These are phyloP conservation scores for Prinsepia uniflora DNA, from an alignment of 306 rosid genomes.

Conservation along the genomic window DNA sequence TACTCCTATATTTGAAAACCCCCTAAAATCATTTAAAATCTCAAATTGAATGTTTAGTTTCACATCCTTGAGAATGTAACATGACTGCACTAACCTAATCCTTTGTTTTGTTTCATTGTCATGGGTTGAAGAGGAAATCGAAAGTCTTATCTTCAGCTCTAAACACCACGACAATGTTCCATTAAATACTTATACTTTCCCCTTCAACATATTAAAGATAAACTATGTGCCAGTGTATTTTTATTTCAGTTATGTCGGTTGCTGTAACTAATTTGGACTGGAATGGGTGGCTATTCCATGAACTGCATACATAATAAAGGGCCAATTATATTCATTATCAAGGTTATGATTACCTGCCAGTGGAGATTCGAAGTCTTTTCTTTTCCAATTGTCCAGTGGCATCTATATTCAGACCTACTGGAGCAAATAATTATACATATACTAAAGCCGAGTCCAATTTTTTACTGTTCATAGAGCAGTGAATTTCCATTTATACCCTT, in stretches of 20 bases:
- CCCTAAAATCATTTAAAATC: too few species aligned
- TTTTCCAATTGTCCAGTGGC: conserved; percentile 79
- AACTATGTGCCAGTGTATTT: conserved; percentile 21
- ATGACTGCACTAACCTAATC: not conserved
- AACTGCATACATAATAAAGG: conserved; percentile 72
- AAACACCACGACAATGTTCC: not conserved
- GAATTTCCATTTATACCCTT: too few species aligned
- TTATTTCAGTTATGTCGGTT: conserved; percentile 21
- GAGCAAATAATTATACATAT: conserved; percentile 76
- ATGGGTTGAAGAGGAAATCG: not conserved
- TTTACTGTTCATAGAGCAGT: too few species aligned
- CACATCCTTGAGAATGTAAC: too few species aligned
- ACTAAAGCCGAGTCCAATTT: too few species aligned
- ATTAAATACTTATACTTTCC: not conserved
- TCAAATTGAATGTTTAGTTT: too few species aligned
- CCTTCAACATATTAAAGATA: not conserved
- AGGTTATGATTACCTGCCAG: conserved; percentile 83
- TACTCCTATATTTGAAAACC: too few species aligned
- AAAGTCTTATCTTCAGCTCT: not conserved
- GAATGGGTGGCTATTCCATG: conserved; percentile 33
- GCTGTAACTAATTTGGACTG: conserved; percentile 22
- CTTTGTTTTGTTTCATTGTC: not conserved
- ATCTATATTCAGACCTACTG: conserved; percentile 72
- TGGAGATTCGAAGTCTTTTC: conserved; percentile 79
- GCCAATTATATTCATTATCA: conserved; percentile 69